Evolutionary conservation across 306 rosid species (phyloP), one percentile per base, ranked within the genome.

Genomic region (Ochetophila trinervis): DNA sequence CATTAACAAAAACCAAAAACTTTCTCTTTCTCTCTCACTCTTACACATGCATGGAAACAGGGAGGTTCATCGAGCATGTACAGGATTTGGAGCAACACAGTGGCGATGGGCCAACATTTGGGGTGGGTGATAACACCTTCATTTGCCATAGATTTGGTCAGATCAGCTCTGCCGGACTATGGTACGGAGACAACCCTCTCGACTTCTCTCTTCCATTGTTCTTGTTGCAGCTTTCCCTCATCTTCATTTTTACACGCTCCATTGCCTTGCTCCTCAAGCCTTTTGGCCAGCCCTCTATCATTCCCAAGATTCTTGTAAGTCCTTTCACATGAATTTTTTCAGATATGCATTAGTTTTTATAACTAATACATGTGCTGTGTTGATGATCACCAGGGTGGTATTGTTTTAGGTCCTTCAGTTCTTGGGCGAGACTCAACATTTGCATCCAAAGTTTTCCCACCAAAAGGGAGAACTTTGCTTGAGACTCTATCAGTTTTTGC

Each of bases 401-500:
- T 87, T 45, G 66, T 85, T 17, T 79, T 87, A 69, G 90, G 96
- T 35, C 91, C 96, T 32, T 84, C 89, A 22, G 14, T 90, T 62
- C 79, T 90, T 13, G 95, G 91, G 16, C 67, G 32, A 47, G 54
- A n/a, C 53, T 18, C 76, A 64, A 23, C 50, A 74, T 82, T 84
- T n/a, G 53, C 80, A 4, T 45, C 44, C 64, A 70, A 45, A 73
- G 65, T 82, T 40, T 86, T 88, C 63, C 95, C 95, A 30, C 0
- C 67, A 16, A 82, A 42, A 75, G 83, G 80, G 53, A 76, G 42
- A 62, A 65, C 21, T 40, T 21, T 83, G 58, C 71, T 88, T 13
- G 93, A 91, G 20, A 86, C 86, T 5, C 10, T 84, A 2, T 78
- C 87, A 14, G 32, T 68, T 60, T 79, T 88, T 21, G 93, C 90